Percentiles rank a stretch among this genome's conserved stretches.
These are phyloP conservation scores for Osmanthus fragrans DNA, from an alignment of 257 asterid species.

Conservation along the genomic window DNA sequence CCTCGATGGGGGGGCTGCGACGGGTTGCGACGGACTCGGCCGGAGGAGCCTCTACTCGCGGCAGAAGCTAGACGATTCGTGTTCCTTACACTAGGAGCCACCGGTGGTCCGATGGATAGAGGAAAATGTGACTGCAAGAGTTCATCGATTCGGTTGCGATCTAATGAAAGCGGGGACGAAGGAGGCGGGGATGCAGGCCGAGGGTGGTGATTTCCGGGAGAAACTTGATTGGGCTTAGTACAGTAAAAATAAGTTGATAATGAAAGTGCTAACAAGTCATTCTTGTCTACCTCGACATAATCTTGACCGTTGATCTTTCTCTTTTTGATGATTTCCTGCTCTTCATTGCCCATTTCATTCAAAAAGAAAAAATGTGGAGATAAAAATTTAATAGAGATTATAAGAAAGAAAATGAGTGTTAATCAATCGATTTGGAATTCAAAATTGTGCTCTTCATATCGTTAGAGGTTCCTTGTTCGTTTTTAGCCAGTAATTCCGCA, in stretches of 20 bases:
- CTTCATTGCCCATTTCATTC: not conserved
- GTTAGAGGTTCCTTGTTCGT: not conserved
- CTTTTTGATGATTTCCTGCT: not conserved
- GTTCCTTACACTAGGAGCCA: not conserved
- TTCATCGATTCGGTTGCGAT: not conserved
- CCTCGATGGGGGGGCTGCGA: conserved; percentile 13
- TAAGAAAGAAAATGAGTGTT: not conserved
- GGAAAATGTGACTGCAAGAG: not conserved
- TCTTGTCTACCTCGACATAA: not conserved
- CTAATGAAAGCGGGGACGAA: not conserved
- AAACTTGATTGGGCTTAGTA: not conserved
- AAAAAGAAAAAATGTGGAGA: too few relatives aligned
- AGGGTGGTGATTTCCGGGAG: not conserved
- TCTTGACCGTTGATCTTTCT: not conserved
- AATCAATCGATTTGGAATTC: too few relatives aligned
- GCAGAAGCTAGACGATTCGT: not conserved
- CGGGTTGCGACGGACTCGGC: conserved; percentile 28
- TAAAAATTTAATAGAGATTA: not conserved
- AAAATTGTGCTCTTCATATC: too few relatives aligned
- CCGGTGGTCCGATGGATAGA: not conserved
- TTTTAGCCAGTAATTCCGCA: not conserved
- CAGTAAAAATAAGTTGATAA: not conserved
- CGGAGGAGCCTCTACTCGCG: not conserved
- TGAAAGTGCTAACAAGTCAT: not conserved
- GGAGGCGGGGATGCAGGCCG: not conserved